A percentile compares a stretch with the other conserved stretches of the same genome.
Conservation (phyloP, 2,329 filamentous ascomycete genomes). For the Zymoseptoria passerinii region DNA sequence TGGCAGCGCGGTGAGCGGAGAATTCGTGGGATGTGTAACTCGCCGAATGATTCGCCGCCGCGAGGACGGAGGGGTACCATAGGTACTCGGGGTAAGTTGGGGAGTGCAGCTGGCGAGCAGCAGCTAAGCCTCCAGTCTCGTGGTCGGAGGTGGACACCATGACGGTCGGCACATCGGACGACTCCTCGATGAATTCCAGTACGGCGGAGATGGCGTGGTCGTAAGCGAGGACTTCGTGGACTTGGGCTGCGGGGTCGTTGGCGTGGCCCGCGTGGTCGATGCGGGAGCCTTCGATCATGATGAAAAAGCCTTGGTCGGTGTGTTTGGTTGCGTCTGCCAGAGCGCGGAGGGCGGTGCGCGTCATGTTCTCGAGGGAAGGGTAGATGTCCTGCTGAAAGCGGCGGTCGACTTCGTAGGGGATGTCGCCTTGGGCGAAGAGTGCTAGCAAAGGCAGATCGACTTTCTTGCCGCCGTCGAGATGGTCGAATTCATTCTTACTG, state of each 20-base stretch:
- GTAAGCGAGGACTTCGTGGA: conserved; percentile 87
- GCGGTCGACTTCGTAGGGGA: conserved; percentile 91
- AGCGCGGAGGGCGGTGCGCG: conserved; percentile 67
- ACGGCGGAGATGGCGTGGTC: conserved; percentile 79
- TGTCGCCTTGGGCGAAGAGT: conserved; percentile 71
- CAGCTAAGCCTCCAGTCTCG: conserved; percentile 83
- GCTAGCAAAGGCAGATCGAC: conserved; percentile 76
- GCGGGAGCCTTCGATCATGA: conserved; percentile 95
- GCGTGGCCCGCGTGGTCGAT: conserved; percentile 84
- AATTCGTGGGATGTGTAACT: conserved; percentile 62
- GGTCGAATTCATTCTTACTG: conserved; percentile 61
- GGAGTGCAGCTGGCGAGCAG: conserved; percentile 61
- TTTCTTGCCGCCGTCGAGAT: conserved; percentile 51
- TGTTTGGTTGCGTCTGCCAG: conserved; percentile 73
- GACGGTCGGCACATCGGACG: conserved; percentile 64
- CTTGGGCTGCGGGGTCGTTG: conserved; percentile 48
- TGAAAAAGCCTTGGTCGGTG: conserved; percentile 88
- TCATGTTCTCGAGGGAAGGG: conserved; percentile 87
- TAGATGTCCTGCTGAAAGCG: conserved; percentile 69
- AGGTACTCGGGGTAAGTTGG: conserved; percentile 55
- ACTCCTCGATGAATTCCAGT: conserved; percentile 72
- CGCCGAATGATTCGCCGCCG: conserved; percentile 67
- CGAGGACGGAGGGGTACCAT: conserved; percentile 78
- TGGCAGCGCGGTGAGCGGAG: conserved; percentile 39
- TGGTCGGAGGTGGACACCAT: conserved; percentile 91